These are phyloP conservation scores for Paraconiothyrium brasiliense DNA, from an alignment of 2,329 filamentous ascomycete genomes.

Conservation along the genomic window DNA sequence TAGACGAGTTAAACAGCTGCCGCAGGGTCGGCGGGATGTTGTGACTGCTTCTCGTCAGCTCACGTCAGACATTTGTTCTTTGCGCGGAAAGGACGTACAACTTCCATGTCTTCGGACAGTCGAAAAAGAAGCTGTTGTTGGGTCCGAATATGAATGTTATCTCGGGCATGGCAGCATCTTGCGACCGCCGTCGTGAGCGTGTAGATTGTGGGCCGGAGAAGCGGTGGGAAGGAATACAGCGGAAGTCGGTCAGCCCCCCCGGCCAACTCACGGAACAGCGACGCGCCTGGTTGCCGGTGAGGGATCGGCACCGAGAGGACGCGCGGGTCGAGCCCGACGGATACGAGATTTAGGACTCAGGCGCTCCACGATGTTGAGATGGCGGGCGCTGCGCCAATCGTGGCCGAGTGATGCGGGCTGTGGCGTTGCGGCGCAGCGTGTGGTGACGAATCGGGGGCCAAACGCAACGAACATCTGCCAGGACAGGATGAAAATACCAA, in stretches of 20 bases:
- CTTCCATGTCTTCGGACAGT: conserved; percentile 49
- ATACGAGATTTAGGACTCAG: conserved; percentile 5
- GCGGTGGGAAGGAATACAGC: background rate
- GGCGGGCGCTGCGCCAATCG: background rate
- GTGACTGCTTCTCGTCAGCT: conserved; percentile 40
- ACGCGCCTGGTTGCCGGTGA: background rate
- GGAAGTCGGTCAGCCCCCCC: background rate
- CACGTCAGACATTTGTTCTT: background rate
- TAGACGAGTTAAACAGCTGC: conserved; percentile 45
- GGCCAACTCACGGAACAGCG: background rate
- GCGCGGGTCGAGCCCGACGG: conserved; percentile 6
- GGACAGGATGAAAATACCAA: too few relatives aligned
- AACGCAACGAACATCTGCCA: background rate
- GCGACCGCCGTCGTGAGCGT: conserved; percentile 1
- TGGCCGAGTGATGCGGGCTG: background rate
- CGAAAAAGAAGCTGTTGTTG: conserved; percentile 49
- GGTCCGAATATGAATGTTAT: conserved; percentile 49
- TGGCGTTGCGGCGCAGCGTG: conserved; percentile 5
- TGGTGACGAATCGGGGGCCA: background rate
- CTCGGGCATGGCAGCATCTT: conserved; percentile 41
- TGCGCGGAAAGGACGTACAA: conserved; percentile 32
- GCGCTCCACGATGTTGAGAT: conserved; percentile 3
- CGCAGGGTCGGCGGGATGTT: conserved; percentile 44
- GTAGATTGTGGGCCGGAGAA: conserved; percentile 10
- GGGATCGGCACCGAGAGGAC: conserved; percentile 4